These are phyloP conservation scores for Phascolomyces articulosus DNA, from an alignment of 371 early-diverging fungal genomes.

Conservation along the genomic window DNA sequence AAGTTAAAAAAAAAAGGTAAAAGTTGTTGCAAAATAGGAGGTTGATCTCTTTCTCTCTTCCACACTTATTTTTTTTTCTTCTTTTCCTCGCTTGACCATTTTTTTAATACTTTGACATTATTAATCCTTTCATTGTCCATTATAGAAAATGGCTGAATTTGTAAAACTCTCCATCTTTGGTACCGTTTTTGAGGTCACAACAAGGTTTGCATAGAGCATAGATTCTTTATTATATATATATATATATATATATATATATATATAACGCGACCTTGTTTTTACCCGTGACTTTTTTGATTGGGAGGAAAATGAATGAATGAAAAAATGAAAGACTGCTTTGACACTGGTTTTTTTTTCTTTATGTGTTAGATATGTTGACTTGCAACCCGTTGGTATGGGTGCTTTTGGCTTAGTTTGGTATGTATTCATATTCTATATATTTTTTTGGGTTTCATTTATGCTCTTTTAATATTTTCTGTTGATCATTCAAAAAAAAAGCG, in stretches of 20 bases:
- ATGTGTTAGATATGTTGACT: conserved; percentile 82
- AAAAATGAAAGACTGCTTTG: too few species aligned
- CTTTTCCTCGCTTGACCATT: too few species aligned
- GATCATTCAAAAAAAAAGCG: too few species aligned
- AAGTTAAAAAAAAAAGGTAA: neutral
- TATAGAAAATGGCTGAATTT: conserved; percentile 74
- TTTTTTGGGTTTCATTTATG: neutral
- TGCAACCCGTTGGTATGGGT: conserved; percentile 97
- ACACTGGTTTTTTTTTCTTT: too few species aligned
- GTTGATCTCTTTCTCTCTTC: neutral
- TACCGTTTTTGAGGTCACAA: conserved; percentile 92
- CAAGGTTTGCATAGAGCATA: conserved; percentile 68
- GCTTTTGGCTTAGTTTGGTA: conserved; percentile 97
- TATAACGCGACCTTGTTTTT: neutral
- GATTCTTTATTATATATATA: too few species aligned
- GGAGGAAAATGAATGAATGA: too few species aligned
- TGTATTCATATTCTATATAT: conserved; percentile 11
- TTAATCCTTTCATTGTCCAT: too few species aligned
- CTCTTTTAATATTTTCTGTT: too few species aligned
- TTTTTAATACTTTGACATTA: too few species aligned
- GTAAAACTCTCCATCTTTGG: conserved; percentile 88
- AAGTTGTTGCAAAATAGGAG: conserved; percentile 2
- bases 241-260: neutral
- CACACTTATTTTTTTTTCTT: neutral
- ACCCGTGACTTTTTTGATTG: neutral